Conservation (phyloP, 2,329 filamentous ascomycete species). For the Sclerotinia glacialis region DNA sequence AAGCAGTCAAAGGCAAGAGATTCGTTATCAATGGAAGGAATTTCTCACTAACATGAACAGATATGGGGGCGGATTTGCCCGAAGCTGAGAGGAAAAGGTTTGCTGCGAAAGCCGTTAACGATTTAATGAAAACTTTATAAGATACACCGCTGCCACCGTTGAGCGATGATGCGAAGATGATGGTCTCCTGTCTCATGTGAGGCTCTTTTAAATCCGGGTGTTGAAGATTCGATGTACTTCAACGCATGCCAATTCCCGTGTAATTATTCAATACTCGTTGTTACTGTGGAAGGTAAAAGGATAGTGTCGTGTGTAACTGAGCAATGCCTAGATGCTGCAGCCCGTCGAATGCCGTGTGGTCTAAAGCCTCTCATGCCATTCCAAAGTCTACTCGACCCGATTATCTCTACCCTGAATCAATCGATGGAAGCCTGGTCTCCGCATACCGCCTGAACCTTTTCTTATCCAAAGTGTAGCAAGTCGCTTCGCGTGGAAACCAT, state of each 20-base stretch:
- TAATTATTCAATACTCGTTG: not conserved
- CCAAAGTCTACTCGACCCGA: not conserved
- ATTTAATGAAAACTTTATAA: slow-evolving; percentile 55
- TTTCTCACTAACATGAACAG: slow-evolving; percentile 40
- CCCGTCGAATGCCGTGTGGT: not conserved
- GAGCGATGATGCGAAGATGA: not conserved
- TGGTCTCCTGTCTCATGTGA: not conserved
- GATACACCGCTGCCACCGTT: not conserved
- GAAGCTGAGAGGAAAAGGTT: slow-evolving; percentile 59
- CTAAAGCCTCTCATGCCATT: not conserved
- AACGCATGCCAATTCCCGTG: not conserved
- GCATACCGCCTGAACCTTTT: not conserved
- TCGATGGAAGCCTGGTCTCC: not conserved
- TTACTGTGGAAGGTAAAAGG: not conserved
- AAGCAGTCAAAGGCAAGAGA: slow-evolving; percentile 48
- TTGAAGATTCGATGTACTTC: not conserved
- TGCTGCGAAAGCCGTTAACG: slow-evolving; percentile 59
- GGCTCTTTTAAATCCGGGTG: not conserved
- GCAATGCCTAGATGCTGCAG: not conserved
- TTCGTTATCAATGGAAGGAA: not conserved
- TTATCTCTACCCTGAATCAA: not conserved
- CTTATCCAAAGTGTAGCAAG: not conserved
- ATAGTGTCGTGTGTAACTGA: not conserved
- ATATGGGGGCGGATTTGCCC: slow-evolving; percentile 57
- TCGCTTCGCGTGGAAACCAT: not conserved